phyloP scores from a whole-genome alignment of 73 alveolate genomes.

The Paramecium sonneborni region DNA sequence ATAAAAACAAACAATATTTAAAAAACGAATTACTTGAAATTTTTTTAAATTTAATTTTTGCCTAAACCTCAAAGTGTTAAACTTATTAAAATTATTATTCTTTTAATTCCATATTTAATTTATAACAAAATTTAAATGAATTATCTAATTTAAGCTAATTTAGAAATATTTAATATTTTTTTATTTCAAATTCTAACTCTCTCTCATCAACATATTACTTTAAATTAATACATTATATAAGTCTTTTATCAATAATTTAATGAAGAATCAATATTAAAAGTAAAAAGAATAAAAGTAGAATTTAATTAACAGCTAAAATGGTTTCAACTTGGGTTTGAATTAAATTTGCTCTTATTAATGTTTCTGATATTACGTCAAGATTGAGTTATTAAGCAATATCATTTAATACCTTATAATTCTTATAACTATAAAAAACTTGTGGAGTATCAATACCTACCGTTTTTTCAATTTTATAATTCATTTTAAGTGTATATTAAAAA shows the following conservation, averaged over 20 bases:
- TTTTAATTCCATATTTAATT: background rate
- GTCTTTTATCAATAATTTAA: background rate
- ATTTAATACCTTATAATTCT: background rate
- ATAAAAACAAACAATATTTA: background rate
- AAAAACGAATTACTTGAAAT: background rate
- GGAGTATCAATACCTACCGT: slow-evolving; percentile 5
- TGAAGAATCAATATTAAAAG: background rate
- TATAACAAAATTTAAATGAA: background rate
- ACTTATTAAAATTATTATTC: background rate
- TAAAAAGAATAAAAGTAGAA: background rate
- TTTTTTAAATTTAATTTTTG: background rate
- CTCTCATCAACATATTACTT: background rate
- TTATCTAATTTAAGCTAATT: background rate
- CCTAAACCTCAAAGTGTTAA: background rate
- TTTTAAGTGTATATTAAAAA: slow-evolving; percentile 11
- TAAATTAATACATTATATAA: background rate
- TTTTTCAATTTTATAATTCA: slow-evolving; percentile 6
- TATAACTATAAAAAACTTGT: background rate
- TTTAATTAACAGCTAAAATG: background rate
- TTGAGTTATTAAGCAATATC: background rate
- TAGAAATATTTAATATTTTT: background rate
- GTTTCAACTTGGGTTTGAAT: background rate
- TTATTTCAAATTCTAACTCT: background rate
- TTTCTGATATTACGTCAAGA: background rate
- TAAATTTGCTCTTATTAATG: background rate